Base-by-base conservation (phyloP, 257 asterid genomes). In the Ligustrum vulgare region DNA sequence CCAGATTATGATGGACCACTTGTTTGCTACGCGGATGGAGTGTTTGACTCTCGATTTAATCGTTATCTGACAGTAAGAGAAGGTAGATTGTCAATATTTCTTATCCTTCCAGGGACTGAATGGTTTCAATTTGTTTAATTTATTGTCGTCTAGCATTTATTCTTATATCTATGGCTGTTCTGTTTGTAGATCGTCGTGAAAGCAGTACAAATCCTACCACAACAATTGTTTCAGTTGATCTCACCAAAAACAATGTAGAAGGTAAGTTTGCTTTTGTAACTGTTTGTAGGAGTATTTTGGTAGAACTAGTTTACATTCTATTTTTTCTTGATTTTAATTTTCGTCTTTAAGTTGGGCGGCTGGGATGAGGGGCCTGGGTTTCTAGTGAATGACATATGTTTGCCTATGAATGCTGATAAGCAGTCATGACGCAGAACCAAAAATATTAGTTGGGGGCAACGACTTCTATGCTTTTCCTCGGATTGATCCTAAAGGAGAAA, bases 391-490 rank as follows among this genome's bases (percentile, higher is more conserved):
- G 67, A 13, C 32, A 6, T 37, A 32, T 69, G 60, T 62, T 65
- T n/a, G 60, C 64, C 43, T 67, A 16, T 69, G 67, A 71, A 22
- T 72, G 25, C 67, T 22, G 54, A 51, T 71, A 36, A 71, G 43
- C 71, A 28, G 76, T 71, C 70, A 28, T 37, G 54, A 71, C 82
- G 87, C 93, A 94, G 99, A 94, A 78, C 98, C 97, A 67, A 77
- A 77, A 81, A 70, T 86, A 76, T 75, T 94, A 80, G 86, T 89
- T 75, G 84, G 80, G 64, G 97, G 98, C 56, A 91, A 72, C 75
- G 96, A 94, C 86, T 94, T 94, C 82, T 94, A 94, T 83, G 99
- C 99, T 64, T 92, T 91, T 81, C 99, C 99, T 23, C 95, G 96
- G 62, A 45, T 92, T 72, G 99, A 94, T 78, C 83, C 78, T 70